Evolutionary conservation across 768 basidiomycete species (phyloP), one percentile per base, ranked within the genome.

Genomic region (Myochromella boudieri): DNA sequence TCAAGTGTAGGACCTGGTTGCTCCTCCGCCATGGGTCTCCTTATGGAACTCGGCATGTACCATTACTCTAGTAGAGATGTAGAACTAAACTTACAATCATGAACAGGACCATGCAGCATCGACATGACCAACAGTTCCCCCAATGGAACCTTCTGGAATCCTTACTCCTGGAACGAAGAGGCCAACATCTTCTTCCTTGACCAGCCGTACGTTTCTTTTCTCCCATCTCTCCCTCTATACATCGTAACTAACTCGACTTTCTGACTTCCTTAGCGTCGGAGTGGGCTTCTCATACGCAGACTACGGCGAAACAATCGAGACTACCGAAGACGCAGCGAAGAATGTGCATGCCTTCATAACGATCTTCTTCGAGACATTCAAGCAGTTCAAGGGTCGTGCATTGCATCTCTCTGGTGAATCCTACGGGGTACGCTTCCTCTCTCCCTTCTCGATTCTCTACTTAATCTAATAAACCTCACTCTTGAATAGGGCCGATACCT

Each of bases 331-430:
- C n/a, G 90, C 89, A 0, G 85, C 87, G 3, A 78, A 77, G 51
- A 85, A 91, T 56, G 69, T 91, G 29, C 74, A 84, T 39, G 83
- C 87, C 0, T 91, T 91, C 64, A 70, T 91, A 43, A 69, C 78
- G 2, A 84, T 92, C 45, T 90, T 91, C 67, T 87, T 90, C 55
- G 84, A 90, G 53, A 82, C 83, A 0, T 93, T 91, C 68, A 69
- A 73, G 11, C 77, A 87, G 53, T 90, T 87, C 63, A 61, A 78
- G 38, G 85, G 85, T 2, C 67, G 88, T 18, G 68, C 78, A 0
- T 72, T 92, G 36, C 86, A 90, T 53, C 70, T 91, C 41, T 74
- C 87, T 0, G 90, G 88, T 21, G 89, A 91, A 67, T 89, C 84
- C 1, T 91, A 90, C 54, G 87, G 80, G 0, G 87, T 86, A 52